A percentile compares a stretch with the other conserved stretches of the same genome.
phyloP scores from a whole-genome alignment of 2,329 filamentous ascomycete species.

The Anisogramma anomala region DNA sequence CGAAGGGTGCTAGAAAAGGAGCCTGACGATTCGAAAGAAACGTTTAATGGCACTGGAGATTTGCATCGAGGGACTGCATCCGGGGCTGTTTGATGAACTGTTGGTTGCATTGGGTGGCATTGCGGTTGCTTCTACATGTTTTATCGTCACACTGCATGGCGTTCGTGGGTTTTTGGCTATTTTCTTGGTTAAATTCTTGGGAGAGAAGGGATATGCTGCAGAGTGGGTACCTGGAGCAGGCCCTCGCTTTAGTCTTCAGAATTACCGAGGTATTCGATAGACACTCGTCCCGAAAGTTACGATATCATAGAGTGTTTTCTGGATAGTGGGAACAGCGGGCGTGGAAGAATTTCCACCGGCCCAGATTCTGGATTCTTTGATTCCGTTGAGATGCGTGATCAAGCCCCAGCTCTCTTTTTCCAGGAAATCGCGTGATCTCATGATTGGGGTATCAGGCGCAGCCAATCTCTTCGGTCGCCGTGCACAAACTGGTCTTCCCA shows the following conservation, averaged over 20 bases:
- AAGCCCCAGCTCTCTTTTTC: neutral
- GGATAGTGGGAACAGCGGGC: too few species aligned
- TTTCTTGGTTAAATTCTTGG: neutral
- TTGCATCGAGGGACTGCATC: too few species aligned
- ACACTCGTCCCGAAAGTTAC: neutral
- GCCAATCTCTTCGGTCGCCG: too few species aligned
- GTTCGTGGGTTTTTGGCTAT: neutral
- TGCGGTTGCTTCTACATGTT: conserved; percentile 9
- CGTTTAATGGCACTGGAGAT: too few species aligned
- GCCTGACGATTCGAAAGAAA: too few species aligned
- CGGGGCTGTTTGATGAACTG: too few species aligned
- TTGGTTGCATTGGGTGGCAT: conserved; percentile 8
- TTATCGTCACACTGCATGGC: conserved; percentile 12
- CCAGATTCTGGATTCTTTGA: too few species aligned
- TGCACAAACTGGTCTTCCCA: too few species aligned
- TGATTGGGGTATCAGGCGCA: conserved; percentile 9
- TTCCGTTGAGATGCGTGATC: neutral
- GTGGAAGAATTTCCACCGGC: too few species aligned
- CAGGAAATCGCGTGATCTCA: neutral
- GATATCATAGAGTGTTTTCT: neutral
- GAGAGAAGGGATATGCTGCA: neutral
- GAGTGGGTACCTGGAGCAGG: neutral
- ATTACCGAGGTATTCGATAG: neutral
- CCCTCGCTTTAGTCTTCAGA: neutral
- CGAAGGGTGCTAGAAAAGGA: neutral